Percentiles rank a stretch among this genome's conserved stretches.
Evolutionary conservation across 306 rosid species (phyloP).

Genomic region (Vigna unguiculata): DNA sequence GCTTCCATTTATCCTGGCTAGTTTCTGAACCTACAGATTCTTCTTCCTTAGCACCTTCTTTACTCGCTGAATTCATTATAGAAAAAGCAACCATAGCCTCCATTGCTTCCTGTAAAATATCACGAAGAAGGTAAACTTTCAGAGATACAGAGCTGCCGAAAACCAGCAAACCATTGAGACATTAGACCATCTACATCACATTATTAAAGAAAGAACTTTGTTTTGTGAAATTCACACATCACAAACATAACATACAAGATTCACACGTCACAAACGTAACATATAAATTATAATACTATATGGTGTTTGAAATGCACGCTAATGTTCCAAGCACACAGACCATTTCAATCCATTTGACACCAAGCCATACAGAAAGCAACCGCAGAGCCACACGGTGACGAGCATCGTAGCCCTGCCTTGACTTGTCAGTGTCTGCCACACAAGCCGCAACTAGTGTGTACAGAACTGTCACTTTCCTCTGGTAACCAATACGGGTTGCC

Average conservation of each 20-base stretch:
- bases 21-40: constrained; percentile 55
- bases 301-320: constrained; percentile 43
- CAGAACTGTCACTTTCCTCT: constrained; percentile 84
- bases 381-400: constrained; percentile 87
- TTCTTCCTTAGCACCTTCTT: constrained; percentile 49
- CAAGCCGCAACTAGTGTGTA: constrained; percentile 87
- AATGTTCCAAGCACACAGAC: constrained; percentile 57
- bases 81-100: constrained; percentile 87
- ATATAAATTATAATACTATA: constrained; percentile 16
- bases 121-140: constrained; percentile 16
- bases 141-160: constrained; percentile 11
- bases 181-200: constrained; percentile 29
- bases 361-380: constrained; percentile 84
- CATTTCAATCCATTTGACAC: constrained; percentile 78
- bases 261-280: constrained; percentile 31
- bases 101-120: constrained; percentile 78
- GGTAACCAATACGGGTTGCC: constrained; percentile 61
- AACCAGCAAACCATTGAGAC: constrained; percentile 27
- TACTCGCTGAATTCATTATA: constrained; percentile 66
- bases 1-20: constrained; percentile 85
- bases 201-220: constrained; percentile 18
- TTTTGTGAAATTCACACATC: constrained; percentile 34
- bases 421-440: constrained; percentile 64
- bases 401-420: constrained; percentile 88
- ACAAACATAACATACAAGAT: constrained; percentile 20